Evolutionary conservation across 805 yeast species (phyloP).

Genomic region (Candida fluviatilis): DNA sequence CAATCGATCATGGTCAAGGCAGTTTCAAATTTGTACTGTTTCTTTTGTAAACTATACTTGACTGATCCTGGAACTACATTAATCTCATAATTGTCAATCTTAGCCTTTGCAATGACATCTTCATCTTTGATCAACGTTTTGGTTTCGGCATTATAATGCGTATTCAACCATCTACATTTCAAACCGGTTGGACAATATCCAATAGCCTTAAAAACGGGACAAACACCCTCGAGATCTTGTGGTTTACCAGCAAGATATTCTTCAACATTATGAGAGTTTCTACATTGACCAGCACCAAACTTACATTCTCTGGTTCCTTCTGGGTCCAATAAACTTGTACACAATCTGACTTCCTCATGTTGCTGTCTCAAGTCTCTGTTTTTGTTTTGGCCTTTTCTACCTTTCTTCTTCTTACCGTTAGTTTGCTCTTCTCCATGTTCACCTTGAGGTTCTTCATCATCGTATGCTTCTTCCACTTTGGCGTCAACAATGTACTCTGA

Average conservation of each 20-base stretch:
- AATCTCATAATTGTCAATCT: slow-evolving; percentile 47
- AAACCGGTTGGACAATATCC: slow-evolving; percentile 93
- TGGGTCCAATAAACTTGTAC: slow-evolving; percentile 61
- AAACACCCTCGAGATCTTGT: slow-evolving; percentile 65
- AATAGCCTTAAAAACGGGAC: slow-evolving; percentile 78
- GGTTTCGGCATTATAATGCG: slow-evolving; percentile 56
- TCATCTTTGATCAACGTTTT: slow-evolving; percentile 43
- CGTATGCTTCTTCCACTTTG: slow-evolving; percentile 37
- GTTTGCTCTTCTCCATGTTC: slow-evolving; percentile 32
- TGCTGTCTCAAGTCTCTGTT: slow-evolving; percentile 70
- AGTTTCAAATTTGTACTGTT: slow-evolving; percentile 52
- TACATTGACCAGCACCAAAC: slow-evolving; percentile 68
- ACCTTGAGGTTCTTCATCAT: slow-evolving; percentile 44
- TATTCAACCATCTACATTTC: slow-evolving; percentile 85
- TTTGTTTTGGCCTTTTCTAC: slow-evolving; percentile 78
- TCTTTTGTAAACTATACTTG: slow-evolving; percentile 53
- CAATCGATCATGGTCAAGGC: slow-evolving; percentile 59
- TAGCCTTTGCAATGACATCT: slow-evolving; percentile 29
- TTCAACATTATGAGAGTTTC: slow-evolving; percentile 70
- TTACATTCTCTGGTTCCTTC: slow-evolving; percentile 45
- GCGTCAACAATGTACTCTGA: slow-evolving; percentile 60
- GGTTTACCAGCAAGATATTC: slow-evolving; percentile 64
- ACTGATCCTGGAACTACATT: slow-evolving; percentile 52
- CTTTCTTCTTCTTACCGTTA: slow-evolving; percentile 39
- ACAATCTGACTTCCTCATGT: slow-evolving; percentile 60